A percentile compares a stretch with the other conserved stretches of the same genome.
Evolutionary conservation across 306 rosid genomes (phyloP).

Genomic region (Luffa acutangula): DNA sequence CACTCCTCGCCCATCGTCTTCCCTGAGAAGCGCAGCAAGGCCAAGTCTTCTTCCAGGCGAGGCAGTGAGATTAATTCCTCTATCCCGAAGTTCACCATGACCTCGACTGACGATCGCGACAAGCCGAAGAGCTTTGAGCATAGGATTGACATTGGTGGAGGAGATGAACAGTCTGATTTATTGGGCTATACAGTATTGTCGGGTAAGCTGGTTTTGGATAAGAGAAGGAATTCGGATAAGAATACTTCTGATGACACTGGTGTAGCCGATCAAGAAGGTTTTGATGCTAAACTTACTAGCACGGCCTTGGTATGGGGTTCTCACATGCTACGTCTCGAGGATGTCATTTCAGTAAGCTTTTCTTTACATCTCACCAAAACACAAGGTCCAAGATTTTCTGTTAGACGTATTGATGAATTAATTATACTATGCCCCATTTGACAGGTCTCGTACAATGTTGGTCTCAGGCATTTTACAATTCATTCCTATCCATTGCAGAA

Average conservation of each 20-base stretch:
- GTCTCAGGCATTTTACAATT: conserved; percentile 87
- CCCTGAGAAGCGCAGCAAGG: conserved; percentile 81
- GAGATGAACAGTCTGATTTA: conserved; percentile 87
- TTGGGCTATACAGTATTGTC: conserved; percentile 68
- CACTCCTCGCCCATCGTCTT: conserved; percentile 86
- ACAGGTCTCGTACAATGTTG: conserved; percentile 90
- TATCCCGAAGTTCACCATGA: conserved; percentile 14
- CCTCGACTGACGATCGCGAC: conserved; percentile 34
- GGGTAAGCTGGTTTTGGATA: conserved; percentile 75
- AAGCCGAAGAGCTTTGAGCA: conserved; percentile 59
- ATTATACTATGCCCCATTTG: conserved; percentile 24
- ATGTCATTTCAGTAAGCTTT: conserved; percentile 79
- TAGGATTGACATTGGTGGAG: conserved; percentile 65
- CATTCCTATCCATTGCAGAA: conserved; percentile 77
- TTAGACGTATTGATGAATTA: conserved; percentile 12
- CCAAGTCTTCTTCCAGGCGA: conserved; percentile 43
- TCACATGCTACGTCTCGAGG: conserved; percentile 58
- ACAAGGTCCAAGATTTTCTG: conserved; percentile 18
- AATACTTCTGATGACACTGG: conserved; percentile 33
- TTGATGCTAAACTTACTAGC: conserved; percentile 80
- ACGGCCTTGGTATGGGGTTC: conserved; percentile 86
- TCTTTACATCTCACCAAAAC: conserved; percentile 9
- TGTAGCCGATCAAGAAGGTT: conserved; percentile 32
- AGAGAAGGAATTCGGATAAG: conserved; percentile 31
- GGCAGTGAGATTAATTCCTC: conserved; percentile 23